These are phyloP conservation scores for Solanum verrucosum DNA, from an alignment of 257 asterid species.

Conservation along the genomic window DNA sequence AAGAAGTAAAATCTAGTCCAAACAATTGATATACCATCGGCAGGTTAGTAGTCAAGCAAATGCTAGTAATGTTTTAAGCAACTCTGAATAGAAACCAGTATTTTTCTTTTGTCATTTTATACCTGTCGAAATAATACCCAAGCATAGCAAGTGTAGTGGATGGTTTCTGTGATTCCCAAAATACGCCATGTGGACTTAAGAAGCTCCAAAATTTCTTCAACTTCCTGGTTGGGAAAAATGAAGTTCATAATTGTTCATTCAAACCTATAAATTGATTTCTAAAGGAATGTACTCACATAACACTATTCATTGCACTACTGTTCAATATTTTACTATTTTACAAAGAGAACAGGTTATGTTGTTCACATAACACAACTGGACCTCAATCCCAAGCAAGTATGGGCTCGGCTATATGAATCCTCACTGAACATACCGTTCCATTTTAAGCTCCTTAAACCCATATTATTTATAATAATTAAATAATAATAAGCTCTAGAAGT, in stretches of 20 bases:
- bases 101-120: constrained; percentile 1
- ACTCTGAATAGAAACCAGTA: not conserved
- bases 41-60: not conserved
- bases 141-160: constrained; percentile 85
- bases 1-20: not conserved
- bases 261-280: not conserved
- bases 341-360: not conserved
- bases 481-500: not conserved
- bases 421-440: not conserved
- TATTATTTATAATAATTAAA: not conserved
- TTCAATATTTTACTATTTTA: not conserved
- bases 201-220: constrained; percentile 98
- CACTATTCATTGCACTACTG: not conserved
- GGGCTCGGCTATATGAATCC: not conserved
- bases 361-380: not conserved
- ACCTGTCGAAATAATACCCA: constrained; percentile 98
- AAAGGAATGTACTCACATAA: not conserved
- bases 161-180: constrained; percentile 91
- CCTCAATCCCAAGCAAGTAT: not conserved
- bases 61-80: not conserved
- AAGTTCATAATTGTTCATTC: not conserved
- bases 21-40: not conserved
- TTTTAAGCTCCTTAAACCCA: not conserved
- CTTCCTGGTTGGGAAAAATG: constrained; percentile 54
- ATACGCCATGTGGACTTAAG: constrained; percentile 89